phyloP scores from a whole-genome alignment of 2,329 filamentous ascomycete species.

The Cladosporium sp. region DNA sequence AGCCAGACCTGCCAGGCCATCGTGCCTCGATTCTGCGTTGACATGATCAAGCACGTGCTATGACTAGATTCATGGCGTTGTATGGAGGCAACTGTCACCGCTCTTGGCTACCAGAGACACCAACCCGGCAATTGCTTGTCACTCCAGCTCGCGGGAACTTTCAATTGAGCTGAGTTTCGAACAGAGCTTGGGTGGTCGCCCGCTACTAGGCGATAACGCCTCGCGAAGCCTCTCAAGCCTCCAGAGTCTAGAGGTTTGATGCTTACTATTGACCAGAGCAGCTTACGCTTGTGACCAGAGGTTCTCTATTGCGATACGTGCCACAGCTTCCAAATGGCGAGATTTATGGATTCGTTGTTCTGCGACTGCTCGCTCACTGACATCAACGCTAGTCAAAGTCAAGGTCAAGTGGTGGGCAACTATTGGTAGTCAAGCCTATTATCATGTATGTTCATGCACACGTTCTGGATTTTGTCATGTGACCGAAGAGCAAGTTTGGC shows the following conservation, averaged over 20 bases:
- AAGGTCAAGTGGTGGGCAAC: background rate
- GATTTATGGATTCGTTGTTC: background rate
- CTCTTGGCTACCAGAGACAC: background rate
- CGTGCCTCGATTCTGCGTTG: background rate
- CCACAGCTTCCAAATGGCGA: background rate
- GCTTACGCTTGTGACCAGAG: background rate
- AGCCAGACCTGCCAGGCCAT: background rate
- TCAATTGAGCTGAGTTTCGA: background rate
- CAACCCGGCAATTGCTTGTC: background rate
- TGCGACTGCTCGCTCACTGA: background rate
- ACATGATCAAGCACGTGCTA: background rate
- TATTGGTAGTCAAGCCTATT: background rate
- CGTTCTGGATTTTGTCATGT: background rate
- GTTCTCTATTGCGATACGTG: background rate
- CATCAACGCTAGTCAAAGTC: background rate
- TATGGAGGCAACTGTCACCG: background rate
- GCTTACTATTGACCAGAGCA: background rate
- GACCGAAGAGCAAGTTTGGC: background rate
- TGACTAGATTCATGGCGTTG: background rate
- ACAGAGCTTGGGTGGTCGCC: background rate
- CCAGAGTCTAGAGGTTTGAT: background rate
- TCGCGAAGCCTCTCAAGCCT: background rate
- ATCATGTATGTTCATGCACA: background rate
- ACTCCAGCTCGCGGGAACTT: background rate
- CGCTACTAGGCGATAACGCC: background rate